phyloP scores from a whole-genome alignment of 2,329 filamentous ascomycete species.

The Neoscytalidium dimidiatum region DNA sequence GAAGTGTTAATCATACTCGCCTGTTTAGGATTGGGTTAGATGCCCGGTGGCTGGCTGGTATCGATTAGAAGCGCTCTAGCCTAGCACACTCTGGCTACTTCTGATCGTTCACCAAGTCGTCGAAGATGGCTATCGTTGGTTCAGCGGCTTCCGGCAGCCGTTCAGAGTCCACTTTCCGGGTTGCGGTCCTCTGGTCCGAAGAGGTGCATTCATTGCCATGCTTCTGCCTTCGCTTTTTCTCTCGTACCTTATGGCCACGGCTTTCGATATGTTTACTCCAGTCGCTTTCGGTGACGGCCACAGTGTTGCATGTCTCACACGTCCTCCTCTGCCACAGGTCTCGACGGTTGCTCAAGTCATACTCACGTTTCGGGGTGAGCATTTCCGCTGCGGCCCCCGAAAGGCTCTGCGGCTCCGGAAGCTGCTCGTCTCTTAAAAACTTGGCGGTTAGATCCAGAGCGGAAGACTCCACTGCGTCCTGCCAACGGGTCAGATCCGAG shows the following conservation, averaged over 20 bases:
- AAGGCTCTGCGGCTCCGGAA: constrained; percentile 59
- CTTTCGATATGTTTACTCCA: constrained; percentile 61
- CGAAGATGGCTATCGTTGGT: not conserved
- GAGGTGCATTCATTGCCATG: no score
- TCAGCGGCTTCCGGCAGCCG: not conserved
- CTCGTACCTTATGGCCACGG: constrained; percentile 49
- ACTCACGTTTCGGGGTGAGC: constrained; percentile 57
- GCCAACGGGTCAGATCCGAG: constrained; percentile 66
- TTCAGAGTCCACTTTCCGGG: not conserved
- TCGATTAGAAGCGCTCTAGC: no score
- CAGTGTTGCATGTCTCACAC: constrained; percentile 71
- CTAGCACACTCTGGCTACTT: not conserved
- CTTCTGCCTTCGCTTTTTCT: constrained; percentile 31
- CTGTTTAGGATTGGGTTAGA: no score
- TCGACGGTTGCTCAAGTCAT: constrained; percentile 44
- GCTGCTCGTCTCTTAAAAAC: constrained; percentile 60
- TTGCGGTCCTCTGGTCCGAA: not conserved
- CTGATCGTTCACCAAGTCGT: not conserved
- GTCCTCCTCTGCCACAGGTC: constrained; percentile 55
- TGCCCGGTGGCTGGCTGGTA: not conserved
- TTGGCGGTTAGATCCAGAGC: constrained; percentile 62
- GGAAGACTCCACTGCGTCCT: constrained; percentile 63
- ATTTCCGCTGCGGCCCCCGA: constrained; percentile 58
- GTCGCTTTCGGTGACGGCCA: constrained; percentile 57
- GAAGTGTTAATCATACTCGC: not conserved